phyloP scores from a whole-genome alignment of 352 stramenopile species.

The Peronospora belbahrii region DNA sequence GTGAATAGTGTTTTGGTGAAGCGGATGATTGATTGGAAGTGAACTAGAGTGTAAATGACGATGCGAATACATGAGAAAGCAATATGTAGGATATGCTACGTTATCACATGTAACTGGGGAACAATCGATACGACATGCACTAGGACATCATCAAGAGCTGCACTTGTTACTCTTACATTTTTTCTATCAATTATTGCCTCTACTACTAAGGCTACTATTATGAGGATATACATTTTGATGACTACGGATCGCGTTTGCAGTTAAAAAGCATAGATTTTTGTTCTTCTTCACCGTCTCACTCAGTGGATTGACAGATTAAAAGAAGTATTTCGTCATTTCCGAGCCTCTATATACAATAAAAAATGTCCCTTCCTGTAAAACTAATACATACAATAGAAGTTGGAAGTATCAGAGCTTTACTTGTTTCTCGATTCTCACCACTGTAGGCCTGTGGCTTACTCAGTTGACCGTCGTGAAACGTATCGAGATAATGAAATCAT shows the following conservation, averaged over 20 bases:
- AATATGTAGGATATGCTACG: no score
- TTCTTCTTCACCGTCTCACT: constrained; percentile 70
- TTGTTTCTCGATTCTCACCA: constrained; percentile 86
- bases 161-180: no score
- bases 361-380: not conserved
- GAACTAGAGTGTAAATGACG: no score
- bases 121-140: no score
- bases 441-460: constrained; percentile 44
- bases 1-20: no score
- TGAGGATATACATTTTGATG: no score
- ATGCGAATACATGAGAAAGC: no score
- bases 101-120: no score
- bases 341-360: constrained; percentile 2
- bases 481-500: constrained; percentile 83
- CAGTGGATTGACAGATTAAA: constrained; percentile 76
- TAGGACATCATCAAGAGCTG: no score
- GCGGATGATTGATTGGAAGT: no score
- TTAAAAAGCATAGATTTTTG: constrained; percentile 81
- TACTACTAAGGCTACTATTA: no score
- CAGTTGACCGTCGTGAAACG: constrained; percentile 89
- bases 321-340: constrained; percentile 60
- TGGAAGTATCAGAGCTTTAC: constrained; percentile 75
- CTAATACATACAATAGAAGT: constrained; percentile 13
- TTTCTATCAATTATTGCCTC: no score
- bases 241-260: constrained; percentile 47